phyloP scores from a whole-genome alignment of 1,284 basidiomycete species.

The Hypsizygus ulmarius region DNA sequence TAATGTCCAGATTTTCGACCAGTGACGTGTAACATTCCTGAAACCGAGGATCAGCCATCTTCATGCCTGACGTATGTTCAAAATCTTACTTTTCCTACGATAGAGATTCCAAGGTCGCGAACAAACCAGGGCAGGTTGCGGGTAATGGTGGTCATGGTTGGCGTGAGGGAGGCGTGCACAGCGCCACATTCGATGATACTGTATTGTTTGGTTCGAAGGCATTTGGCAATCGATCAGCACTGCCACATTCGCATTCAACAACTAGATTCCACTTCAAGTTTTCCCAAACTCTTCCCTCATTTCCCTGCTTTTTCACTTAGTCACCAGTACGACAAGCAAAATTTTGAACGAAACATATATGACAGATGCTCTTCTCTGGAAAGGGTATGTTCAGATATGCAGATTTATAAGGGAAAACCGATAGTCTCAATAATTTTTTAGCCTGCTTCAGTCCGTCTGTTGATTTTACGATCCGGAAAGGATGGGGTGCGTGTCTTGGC shows the following conservation, averaged over 20 bases:
- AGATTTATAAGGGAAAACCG: not conserved
- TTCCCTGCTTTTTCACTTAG: too few relatives aligned
- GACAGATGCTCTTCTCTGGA: constrained; percentile 17
- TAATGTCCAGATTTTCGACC: constrained; percentile 85
- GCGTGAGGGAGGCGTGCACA: not conserved
- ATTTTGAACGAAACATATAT: not conserved
- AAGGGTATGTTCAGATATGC: constrained; percentile 11
- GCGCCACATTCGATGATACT: not conserved
- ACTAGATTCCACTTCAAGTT: not conserved
- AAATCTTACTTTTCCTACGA: constrained; percentile 73
- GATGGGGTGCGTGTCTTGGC: constrained; percentile 32
- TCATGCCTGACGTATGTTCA: too few relatives aligned
- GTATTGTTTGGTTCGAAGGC: not conserved
- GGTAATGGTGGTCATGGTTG: constrained; percentile 65
- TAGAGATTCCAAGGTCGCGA: constrained; percentile 73
- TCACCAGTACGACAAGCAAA: too few relatives aligned
- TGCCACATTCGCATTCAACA: constrained; percentile 3
- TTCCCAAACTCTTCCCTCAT: not conserved
- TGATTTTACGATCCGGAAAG: constrained; percentile 23
- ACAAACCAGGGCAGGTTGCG: constrained; percentile 80
- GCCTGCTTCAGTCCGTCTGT: constrained; percentile 43
- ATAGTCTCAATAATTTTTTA: constrained; percentile 9
- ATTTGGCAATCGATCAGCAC: constrained; percentile 6
- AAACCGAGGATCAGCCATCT: constrained; percentile 1
- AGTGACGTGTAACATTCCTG: constrained; percentile 91